Evolutionary conservation across 1,284 basidiomycete genomes (phyloP).

Genomic region (Sparassis latifolia): DNA sequence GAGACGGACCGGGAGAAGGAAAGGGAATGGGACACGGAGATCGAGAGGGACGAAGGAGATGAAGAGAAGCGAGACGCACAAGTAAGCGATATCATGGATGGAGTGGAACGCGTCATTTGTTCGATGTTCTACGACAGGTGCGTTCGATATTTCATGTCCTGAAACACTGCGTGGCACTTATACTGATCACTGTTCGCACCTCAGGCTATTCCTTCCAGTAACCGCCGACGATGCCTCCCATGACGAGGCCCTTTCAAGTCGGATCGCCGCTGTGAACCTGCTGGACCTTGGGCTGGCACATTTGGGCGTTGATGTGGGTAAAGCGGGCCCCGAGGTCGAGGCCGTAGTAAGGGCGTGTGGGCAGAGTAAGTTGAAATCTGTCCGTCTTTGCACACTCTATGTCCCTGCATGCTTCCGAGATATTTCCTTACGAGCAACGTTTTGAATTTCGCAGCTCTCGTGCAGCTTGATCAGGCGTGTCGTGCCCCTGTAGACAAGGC

Average conservation of each 20-base stretch:
- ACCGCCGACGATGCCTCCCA: slow-evolving; percentile 77
- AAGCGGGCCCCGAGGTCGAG: slow-evolving; percentile 49
- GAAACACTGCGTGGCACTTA: too few relatives aligned
- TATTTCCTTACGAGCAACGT: too few relatives aligned
- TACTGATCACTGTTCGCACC: background rate
- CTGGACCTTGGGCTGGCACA: slow-evolving; percentile 83
- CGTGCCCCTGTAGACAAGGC: slow-evolving; percentile 76
- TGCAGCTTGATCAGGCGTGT: slow-evolving; percentile 55
- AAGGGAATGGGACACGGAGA: slow-evolving; percentile 21
- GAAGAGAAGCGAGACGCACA: slow-evolving; percentile 30
- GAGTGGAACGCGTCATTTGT: slow-evolving; percentile 66
- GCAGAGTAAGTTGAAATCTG: slow-evolving; percentile 45
- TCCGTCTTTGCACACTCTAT: too few relatives aligned
- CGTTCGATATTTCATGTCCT: slow-evolving; percentile 2
- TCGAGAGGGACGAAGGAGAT: slow-evolving; percentile 9
- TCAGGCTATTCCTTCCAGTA: slow-evolving; percentile 57
- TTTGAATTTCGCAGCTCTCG: slow-evolving; percentile 46
- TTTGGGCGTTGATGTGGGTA: slow-evolving; percentile 72
- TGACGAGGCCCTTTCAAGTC: slow-evolving; percentile 82
- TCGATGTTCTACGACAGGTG: slow-evolving; percentile 54
- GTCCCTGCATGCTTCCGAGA: too few relatives aligned
- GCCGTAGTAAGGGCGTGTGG: slow-evolving; percentile 71
- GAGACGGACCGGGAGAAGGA: slow-evolving; percentile 25
- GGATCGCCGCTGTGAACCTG: slow-evolving; percentile 87
- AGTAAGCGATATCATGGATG: slow-evolving; percentile 57